Evolutionary conservation across 768 basidiomycete species (phyloP).

Genomic region (Termitomyces sp.): DNA sequence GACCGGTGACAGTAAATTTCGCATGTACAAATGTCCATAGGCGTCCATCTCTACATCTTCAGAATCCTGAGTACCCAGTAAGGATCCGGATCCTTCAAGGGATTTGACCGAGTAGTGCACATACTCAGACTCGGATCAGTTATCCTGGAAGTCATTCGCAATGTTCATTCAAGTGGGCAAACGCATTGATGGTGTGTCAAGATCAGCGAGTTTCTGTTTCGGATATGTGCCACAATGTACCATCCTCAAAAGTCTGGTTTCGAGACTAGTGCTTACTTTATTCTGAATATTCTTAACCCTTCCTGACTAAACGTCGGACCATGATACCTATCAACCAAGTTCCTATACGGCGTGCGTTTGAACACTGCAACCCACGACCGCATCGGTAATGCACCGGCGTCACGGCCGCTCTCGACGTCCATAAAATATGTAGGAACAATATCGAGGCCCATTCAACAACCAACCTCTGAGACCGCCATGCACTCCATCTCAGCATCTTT

Average conservation of each 20-base stretch:
- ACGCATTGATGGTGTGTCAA: no score
- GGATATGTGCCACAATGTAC: background rate
- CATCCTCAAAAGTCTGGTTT: background rate
- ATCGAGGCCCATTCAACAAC: background rate
- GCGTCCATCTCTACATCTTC: no score
- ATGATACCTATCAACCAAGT: background rate
- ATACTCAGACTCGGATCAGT: no score
- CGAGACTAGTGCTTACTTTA: background rate
- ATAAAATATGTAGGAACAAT: background rate
- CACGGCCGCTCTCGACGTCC: background rate
- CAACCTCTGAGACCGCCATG: background rate
- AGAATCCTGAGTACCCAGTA: no score
- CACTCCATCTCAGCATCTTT: background rate
- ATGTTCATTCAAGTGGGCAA: no score
- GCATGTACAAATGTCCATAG: no score
- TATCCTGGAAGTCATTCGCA: no score
- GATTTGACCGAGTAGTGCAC: no score
- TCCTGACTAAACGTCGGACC: background rate
- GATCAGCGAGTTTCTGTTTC: background rate
- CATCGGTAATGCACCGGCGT: no score
- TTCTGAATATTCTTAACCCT: background rate
- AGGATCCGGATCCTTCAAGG: no score
- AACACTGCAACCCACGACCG: background rate
- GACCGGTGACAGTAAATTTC: no score
- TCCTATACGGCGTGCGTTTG: background rate